These are phyloP conservation scores for Sphaerulina musiva DNA, from an alignment of 2,329 filamentous ascomycete species.

Conservation along the genomic window DNA sequence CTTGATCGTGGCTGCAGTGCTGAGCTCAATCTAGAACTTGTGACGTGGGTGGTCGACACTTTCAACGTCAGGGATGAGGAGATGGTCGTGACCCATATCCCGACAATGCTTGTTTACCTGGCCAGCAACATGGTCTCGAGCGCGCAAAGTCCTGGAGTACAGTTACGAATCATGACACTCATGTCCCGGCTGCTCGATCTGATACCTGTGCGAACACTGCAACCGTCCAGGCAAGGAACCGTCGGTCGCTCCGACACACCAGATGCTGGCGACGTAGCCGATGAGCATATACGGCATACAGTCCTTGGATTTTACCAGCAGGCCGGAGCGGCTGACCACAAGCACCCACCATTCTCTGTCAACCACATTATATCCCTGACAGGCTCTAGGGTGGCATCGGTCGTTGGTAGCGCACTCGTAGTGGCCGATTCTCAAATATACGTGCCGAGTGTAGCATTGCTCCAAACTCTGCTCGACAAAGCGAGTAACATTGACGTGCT, in stretches of 20 bases:
- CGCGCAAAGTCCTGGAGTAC: not conserved
- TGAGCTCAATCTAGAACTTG: conserved; percentile 57
- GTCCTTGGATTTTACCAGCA: conserved; percentile 15
- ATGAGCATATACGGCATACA: conserved; percentile 1
- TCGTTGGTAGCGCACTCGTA: conserved; percentile 6
- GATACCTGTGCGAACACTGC: conserved; percentile 15
- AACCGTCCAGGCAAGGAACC: not conserved
- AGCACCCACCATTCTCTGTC: not conserved
- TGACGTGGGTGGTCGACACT: conserved; percentile 73
- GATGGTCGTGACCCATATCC: conserved; percentile 82
- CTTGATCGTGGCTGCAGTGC: conserved; percentile 4
- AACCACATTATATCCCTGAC: conserved; percentile 1
- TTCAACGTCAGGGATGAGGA: conserved; percentile 97
- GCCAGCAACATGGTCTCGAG: conserved; percentile 14
- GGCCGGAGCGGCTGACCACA: conserved; percentile 1
- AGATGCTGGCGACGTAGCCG: not conserved
- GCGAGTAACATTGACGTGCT: not conserved
- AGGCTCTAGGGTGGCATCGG: not conserved
- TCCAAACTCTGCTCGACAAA: conserved; percentile 9
- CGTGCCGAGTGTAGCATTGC: conserved; percentile 1
- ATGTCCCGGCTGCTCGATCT: conserved; percentile 15
- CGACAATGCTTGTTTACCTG: conserved; percentile 53
- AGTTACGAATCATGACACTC: conserved; percentile 2
- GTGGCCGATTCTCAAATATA: not conserved
- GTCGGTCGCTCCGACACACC: not conserved